These are phyloP conservation scores for Sarcomyxa edulis DNA, from an alignment of 768 basidiomycete genomes.

Conservation along the genomic window DNA sequence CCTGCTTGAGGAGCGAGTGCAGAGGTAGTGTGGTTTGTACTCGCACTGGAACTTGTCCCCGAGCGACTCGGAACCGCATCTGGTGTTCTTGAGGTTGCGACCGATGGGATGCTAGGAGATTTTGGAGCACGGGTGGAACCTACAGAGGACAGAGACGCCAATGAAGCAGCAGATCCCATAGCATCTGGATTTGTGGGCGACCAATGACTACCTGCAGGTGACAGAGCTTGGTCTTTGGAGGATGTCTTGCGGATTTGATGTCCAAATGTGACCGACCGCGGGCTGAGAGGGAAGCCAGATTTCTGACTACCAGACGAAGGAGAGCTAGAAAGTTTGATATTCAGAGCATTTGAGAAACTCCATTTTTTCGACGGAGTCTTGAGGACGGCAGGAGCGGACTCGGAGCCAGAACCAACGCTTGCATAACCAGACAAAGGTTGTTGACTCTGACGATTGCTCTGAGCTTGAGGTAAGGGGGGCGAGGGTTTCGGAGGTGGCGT, in stretches of 20 bases:
- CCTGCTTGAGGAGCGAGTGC: constrained; percentile 47
- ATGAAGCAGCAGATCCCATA: constrained; percentile 73
- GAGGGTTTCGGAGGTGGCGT: constrained; percentile 24
- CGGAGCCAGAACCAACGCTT: constrained; percentile 33
- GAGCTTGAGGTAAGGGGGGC: constrained; percentile 16
- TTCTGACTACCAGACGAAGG: constrained; percentile 48
- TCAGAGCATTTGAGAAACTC: constrained; percentile 87
- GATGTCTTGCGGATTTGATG: constrained; percentile 65
- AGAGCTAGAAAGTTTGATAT: constrained; percentile 65
- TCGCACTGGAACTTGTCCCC: constrained; percentile 73
- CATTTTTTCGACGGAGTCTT: constrained; percentile 95
- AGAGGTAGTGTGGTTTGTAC: constrained; percentile 56
- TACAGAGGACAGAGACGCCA: constrained; percentile 69
- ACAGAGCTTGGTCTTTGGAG: constrained; percentile 58
- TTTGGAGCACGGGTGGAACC: constrained; percentile 59
- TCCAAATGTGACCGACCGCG: constrained; percentile 60
- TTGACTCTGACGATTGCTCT: constrained; percentile 32
- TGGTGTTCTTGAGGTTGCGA: constrained; percentile 5
- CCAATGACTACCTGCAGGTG: constrained; percentile 52
- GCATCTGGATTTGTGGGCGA: constrained; percentile 68
- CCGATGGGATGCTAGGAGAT: constrained; percentile 39
- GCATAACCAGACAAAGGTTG: constrained; percentile 28
- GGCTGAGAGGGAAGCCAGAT: constrained; percentile 57
- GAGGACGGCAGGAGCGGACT: constrained; percentile 39
- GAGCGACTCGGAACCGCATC: constrained; percentile 63